These are phyloP conservation scores for Leccinum uliginosum DNA, from an alignment of 768 basidiomycete species.

Conservation along the genomic window DNA sequence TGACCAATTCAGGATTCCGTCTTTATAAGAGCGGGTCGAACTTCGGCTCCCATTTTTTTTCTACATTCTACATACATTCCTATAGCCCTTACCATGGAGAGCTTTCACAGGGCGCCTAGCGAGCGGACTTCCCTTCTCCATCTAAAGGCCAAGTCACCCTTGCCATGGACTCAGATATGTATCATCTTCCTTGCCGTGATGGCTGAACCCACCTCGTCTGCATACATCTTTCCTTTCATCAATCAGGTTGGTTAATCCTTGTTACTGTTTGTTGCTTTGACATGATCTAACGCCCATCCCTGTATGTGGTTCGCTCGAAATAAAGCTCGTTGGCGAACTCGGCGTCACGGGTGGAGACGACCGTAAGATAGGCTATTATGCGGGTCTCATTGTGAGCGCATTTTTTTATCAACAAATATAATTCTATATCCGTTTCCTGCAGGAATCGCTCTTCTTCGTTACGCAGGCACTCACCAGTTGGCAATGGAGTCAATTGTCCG, in stretches of 20 bases:
- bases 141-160: conserved; percentile 36
- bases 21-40: not conserved
- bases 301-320: not conserved
- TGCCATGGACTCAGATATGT: conserved; percentile 49
- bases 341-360: conserved; percentile 62
- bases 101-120: conserved; percentile 35
- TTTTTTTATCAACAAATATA: not conserved
- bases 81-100: not conserved
- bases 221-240: conserved; percentile 62
- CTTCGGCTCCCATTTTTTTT: not conserved
- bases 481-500: conserved; percentile 62
- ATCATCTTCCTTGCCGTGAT: conserved; percentile 47
- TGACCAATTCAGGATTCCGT: too few species aligned
- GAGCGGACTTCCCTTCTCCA: conserved; percentile 41
- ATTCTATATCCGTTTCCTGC: not conserved
- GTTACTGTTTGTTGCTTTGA: too few species aligned
- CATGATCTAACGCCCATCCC: too few species aligned
- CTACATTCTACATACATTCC: too few species aligned
- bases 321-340: conserved; percentile 57
- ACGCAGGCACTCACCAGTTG: conserved; percentile 55
- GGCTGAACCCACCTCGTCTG: conserved; percentile 51
- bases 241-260: conserved; percentile 40
- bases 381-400: conserved; percentile 49
- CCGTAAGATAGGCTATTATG: conserved; percentile 64
- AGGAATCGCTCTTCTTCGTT: conserved; percentile 63